Base-by-base conservation (phyloP, 2,329 filamentous ascomycete genomes). In the Colletotrichum gigasporum region DNA sequence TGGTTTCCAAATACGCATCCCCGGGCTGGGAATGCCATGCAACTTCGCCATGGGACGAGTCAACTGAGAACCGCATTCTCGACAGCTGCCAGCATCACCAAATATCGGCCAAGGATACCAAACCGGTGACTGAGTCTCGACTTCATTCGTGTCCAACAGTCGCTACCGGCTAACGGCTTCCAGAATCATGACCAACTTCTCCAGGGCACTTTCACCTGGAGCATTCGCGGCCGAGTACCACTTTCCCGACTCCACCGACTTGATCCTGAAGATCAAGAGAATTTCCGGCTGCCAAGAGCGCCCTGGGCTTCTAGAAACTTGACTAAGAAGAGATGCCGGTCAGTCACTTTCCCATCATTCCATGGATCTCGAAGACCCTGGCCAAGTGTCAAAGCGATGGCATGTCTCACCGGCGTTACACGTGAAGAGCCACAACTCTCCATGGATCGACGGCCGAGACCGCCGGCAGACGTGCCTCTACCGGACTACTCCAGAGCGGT, bases 381-480 rank as follows among this genome's bases (percentile, higher is more conserved):
- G 14, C 7, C 9, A 10, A 22, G 39, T 30, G 32, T 37, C 37
- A 30, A 60, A 53, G 47, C 55, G 54, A 47, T 20, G 30, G 9
- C 48, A 55, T 45, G 26, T 45, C 47, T 32, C 26, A 16, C 32
- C 20, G 42, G 9, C 20, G 39, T 11, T 4, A 16, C 32, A 48
- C 58, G 28, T 50, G 45, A 56, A 32, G 41, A n/a, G 26, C 24
- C 30, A 34, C n/a, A n/a, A n/a, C n/a, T n/a, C 58, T 42, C 26
- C 32, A 30, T 53, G 30, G 56, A 65, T 65, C 62, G 48, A 30
- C 62, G 12, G 41, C 30, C 20, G 41, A 45, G 18, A 8, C 20
- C 55, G 47, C 34, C 22, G 53, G 24, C 39, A 18, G 22, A 18
- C 45, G 14, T 55, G 39, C n/a, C n/a, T 61, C 22, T 26, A 18